Evolutionary conservation across 2,329 filamentous ascomycete species (phyloP).

Genomic region (Epichloe sp.): DNA sequence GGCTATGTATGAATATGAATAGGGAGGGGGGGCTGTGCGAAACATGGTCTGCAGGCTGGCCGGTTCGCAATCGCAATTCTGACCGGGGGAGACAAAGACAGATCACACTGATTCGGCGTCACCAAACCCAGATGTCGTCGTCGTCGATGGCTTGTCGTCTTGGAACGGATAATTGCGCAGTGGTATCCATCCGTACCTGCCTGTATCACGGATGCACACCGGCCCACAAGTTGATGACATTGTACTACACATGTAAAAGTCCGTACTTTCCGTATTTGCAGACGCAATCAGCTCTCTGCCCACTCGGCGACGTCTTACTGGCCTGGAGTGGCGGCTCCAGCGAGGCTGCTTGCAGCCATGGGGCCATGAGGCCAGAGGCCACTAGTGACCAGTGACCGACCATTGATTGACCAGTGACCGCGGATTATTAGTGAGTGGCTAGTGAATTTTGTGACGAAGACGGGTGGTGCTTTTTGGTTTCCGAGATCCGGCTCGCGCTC

Average conservation of each 20-base stretch:
- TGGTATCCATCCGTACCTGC: conserved; percentile 2
- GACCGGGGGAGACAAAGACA: too few relatives aligned
- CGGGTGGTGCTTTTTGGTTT: neutral
- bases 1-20: too few relatives aligned
- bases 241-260: too few relatives aligned
- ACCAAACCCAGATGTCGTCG: too few relatives aligned
- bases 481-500: conserved; percentile 8
- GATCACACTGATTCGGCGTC: too few relatives aligned
- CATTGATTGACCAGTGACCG: fast-evolving
- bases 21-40: too few relatives aligned
- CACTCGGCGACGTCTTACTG: neutral
- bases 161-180: neutral
- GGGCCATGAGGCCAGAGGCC: neutral
- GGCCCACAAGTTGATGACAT: neutral
- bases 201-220: neutral
- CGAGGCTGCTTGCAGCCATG: conserved; percentile 8
- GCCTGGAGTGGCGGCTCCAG: conserved; percentile 3
- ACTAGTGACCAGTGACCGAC: too few relatives aligned
- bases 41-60: too few relatives aligned
- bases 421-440: neutral
- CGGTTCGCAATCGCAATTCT: neutral
- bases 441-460: neutral
- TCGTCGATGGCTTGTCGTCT: neutral
- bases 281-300: neutral
- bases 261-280: too few relatives aligned